Base-by-base conservation (phyloP, 1,284 basidiomycete species). In the Pyrrhoderma noxium region DNA sequence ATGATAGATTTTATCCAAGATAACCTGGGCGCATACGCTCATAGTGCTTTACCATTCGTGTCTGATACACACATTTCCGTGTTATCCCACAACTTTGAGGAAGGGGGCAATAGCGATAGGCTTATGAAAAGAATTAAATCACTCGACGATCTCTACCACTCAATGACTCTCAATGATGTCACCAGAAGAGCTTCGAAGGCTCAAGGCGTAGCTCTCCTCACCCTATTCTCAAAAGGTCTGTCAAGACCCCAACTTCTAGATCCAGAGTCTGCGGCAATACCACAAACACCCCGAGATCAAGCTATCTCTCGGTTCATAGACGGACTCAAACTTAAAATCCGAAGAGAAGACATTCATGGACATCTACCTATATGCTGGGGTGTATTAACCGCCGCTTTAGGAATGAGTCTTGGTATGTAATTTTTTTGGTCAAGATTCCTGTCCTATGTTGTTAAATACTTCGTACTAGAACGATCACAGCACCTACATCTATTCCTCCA, bases 311-410 rank as follows among this genome's bases (percentile, higher is more conserved):
- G 55, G 8, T 65, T 93, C 34, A 66, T 93, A 21, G 78, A 85
- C 35, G 67, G 66, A 38, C 80, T 89, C 62, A 92, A 92, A 69
- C 65, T 78, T 14, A 65, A 69, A 19, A 74, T 91, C 2, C 73
- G 90, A 47, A 70, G 70, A 35, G 85, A 82, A 48, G 74, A 77
- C 25, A 75, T 77, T 0, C 76, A 76, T 19, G 95, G 93, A 0
- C 93, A 99, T 68, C 73, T 97, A 42, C 87, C 93, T 0, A 71
- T 93, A 13, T 94, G 91, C 64, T 98, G 91, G 84, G 95, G 89
- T 2, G 74, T 91, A 0, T 70, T 99, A 45, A 85, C 87, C 1
- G 85, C 81, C 18, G 82, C 82, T 1, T 72, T 97, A 2, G 85
- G 82, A 3, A 63, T 98, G 31, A 76, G 81, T 2, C 62, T 87